Base-by-base conservation (phyloP, 2,329 filamentous ascomycete species). In the Elsinoe fawcettii region DNA sequence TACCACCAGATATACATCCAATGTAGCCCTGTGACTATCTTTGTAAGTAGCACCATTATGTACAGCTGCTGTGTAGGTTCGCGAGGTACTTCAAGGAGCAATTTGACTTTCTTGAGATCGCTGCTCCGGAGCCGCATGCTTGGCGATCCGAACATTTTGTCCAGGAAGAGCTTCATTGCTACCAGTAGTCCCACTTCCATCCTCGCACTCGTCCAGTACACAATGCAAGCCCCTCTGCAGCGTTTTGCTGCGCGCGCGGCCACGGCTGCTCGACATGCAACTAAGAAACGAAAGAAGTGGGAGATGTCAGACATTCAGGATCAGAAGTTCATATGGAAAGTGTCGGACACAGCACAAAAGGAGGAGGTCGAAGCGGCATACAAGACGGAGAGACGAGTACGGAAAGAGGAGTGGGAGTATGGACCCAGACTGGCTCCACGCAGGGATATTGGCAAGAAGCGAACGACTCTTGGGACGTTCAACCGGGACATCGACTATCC, bases 241-340 rank as follows among this genome's bases (percentile, higher is more conserved):
- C 23, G 41, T 3, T 9, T 47, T 4, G 23, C 41, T 27, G 22
- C 6, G 20, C 14, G 54, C 59, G 14, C 60, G 69, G 57, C 63
- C 67, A 61, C 59, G 67, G 63, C 58, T 63, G 57, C 60, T 62
- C 55, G 51, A 63, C 43, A 54, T 56, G 54, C 54, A 4, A 27
- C 54, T 12, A 49, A 56, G 32, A 56, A 32, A 16, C 37, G 23
- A 18, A 46, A 37, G 27, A 32, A 46, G 16, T 5, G 14, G 43
- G 32, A 56, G 54, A 5, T 36, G 25, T 25, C 46, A 22, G 30
- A 27, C 16, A 34, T 34, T 22, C 27, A 47, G 30, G 54, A 56
- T 14, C 22, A 56, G 43, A 47, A 22, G 16, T 36, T 20, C 23
- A 25, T 23, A 20, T 37, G 30, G 18, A 37, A 47, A 18, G 14